A percentile compares a stretch with the other conserved stretches of the same genome.
phyloP scores from a whole-genome alignment of 352 stramenopile genomes.

The Phytophthora nicotianae region DNA sequence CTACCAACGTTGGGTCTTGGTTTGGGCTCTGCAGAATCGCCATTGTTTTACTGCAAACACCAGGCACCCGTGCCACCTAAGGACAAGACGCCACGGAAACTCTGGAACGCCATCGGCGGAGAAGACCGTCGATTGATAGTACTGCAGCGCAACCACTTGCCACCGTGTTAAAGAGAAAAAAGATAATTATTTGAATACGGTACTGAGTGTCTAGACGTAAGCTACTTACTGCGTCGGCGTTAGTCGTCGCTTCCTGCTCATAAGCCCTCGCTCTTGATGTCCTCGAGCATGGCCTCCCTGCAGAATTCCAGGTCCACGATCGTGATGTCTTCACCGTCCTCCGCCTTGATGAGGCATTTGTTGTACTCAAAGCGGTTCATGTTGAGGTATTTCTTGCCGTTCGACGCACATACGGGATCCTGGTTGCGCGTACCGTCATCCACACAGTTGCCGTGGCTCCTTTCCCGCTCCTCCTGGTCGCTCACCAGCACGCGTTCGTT shows the following conservation, averaged over 20 bases:
- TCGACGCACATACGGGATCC: slow-evolving; percentile 50
- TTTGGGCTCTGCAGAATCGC: slow-evolving; percentile 12
- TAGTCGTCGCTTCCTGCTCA: not conserved
- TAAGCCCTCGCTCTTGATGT: slow-evolving; percentile 28
- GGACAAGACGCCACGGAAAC: slow-evolving; percentile 66
- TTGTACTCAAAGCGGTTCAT: slow-evolving; percentile 56
- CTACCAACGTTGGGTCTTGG: slow-evolving; percentile 20
- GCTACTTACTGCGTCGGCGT: not conserved
- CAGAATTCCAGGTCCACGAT: slow-evolving; percentile 49
- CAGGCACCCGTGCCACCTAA: slow-evolving; percentile 57
- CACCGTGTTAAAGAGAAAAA: slow-evolving; percentile 28
- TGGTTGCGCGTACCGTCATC: slow-evolving; percentile 48
- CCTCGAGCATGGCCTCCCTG: slow-evolving; percentile 34
- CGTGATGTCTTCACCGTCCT: slow-evolving; percentile 34
- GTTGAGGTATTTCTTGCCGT: slow-evolving; percentile 60
- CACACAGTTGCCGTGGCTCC: slow-evolving; percentile 31
- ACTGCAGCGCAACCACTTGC: slow-evolving; percentile 57
- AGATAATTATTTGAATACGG: slow-evolving; percentile 14
- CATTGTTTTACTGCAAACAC: slow-evolving; percentile 65
- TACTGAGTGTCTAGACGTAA: not conserved
- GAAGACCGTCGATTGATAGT: slow-evolving; percentile 77
- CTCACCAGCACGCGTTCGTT: slow-evolving; percentile 36
- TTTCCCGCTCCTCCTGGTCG: slow-evolving; percentile 24
- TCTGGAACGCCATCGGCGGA: slow-evolving; percentile 80
- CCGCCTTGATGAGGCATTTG: slow-evolving; percentile 44